Percentiles rank a stretch among this genome's conserved stretches.
These are phyloP conservation scores for Solanum bulbocastanum DNA, from an alignment of 257 asterid genomes.

Conservation along the genomic window DNA sequence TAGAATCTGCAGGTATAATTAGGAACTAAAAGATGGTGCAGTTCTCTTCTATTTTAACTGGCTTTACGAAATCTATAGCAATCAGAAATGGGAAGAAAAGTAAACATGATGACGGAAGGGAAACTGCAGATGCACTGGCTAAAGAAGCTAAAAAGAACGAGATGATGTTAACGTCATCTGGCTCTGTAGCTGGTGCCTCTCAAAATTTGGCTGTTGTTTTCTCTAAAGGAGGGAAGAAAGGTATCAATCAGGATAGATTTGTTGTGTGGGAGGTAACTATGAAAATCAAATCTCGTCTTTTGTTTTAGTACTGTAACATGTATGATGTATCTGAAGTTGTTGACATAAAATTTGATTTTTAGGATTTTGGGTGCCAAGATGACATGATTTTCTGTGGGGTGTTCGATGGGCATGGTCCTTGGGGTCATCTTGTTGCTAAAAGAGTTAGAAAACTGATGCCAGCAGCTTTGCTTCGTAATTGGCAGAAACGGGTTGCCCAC, in stretches of 20 bases:
- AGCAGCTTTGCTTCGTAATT: conserved; percentile 35
- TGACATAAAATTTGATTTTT: not conserved
- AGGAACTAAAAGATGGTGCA: conserved; percentile 46
- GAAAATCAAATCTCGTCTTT: not conserved
- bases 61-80: conserved; percentile 41
- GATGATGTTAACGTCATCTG: conserved; percentile 47
- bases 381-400: conserved; percentile 70
- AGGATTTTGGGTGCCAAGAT: conserved; percentile 75
- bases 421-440: conserved; percentile 74
- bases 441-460: conserved; percentile 52
- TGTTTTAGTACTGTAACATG: not conserved
- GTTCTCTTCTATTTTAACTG: conserved; percentile 35
- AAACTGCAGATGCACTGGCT: conserved; percentile 30
- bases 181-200: conserved; percentile 16
- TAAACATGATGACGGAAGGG: conserved; percentile 26
- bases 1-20: not conserved
- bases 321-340: not conserved
- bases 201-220: conserved; percentile 24
- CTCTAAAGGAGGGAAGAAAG: conserved; percentile 63
- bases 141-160: conserved; percentile 54
- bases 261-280: conserved; percentile 56
- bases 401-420: conserved; percentile 79
- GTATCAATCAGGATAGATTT: conserved; percentile 58
- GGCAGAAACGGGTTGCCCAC: conserved; percentile 55
- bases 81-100: conserved; percentile 35